These are phyloP conservation scores for Septoria linicola DNA, from an alignment of 2,329 filamentous ascomycete species.

Conservation along the genomic window DNA sequence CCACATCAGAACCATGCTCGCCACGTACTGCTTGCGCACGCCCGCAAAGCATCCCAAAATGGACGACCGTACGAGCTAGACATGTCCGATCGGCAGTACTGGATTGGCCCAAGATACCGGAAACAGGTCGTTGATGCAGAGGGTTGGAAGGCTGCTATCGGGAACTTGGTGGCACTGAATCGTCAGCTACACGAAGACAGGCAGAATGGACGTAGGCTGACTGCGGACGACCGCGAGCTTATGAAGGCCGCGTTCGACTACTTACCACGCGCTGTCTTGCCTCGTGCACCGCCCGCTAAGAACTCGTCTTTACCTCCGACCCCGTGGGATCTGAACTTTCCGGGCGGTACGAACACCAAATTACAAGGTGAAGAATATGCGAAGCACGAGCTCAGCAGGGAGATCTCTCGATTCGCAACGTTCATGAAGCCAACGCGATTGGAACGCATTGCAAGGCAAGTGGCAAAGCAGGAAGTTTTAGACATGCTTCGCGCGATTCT, in stretches of 20 bases:
- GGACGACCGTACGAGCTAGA: not conserved
- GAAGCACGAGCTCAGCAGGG: conserved; percentile 34
- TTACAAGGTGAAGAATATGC: not conserved
- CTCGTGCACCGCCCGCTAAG: conserved; percentile 1
- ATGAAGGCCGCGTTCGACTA: conserved; percentile 7
- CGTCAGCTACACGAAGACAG: conserved; percentile 1
- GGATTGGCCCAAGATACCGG: no score
- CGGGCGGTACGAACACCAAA: not conserved
- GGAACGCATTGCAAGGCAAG: conserved; percentile 44
- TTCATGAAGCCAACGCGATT: conserved; percentile 46
- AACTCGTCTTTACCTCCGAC: not conserved
- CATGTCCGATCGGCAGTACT: not conserved
- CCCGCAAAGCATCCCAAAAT: not conserved
- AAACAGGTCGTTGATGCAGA: not conserved
- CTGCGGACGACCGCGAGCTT: not conserved
- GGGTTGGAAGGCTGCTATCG: conserved; percentile 6
- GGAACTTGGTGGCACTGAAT: not conserved
- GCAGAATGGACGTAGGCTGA: not conserved
- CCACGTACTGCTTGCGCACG: not conserved
- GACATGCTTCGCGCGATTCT: conserved; percentile 31
- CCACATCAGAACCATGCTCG: not conserved
- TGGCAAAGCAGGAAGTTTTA: conserved; percentile 37
- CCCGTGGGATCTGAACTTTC: conserved; percentile 12
- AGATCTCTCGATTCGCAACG: conserved; percentile 48
- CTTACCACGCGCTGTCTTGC: conserved; percentile 5